A percentile compares a stretch with the other conserved stretches of the same genome.
These are phyloP conservation scores for Cucumis hystrix DNA, from an alignment of 306 rosid genomes.

Conservation along the genomic window DNA sequence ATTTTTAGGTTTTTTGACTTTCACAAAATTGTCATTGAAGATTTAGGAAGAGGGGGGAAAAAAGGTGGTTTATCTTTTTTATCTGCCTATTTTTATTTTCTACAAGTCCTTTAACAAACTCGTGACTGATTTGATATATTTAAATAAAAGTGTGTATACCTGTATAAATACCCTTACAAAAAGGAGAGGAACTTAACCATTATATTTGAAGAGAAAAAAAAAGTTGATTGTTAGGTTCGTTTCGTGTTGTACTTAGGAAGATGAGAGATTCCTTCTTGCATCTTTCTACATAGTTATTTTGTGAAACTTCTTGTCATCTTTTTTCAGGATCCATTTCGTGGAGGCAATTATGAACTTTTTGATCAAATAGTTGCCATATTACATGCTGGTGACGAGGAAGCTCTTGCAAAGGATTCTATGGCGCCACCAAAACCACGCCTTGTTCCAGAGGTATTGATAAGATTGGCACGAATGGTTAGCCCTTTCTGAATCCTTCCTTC, in stretches of 20 bases:
- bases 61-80: background rate
- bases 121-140: background rate
- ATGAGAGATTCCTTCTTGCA: background rate
- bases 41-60: background rate
- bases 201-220: background rate
- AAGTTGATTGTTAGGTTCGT: background rate
- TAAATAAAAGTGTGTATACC: background rate
- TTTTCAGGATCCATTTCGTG: slow-evolving; percentile 85
- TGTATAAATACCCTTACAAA: background rate
- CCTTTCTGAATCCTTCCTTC: slow-evolving; percentile 38
- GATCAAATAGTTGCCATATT: slow-evolving; percentile 47
- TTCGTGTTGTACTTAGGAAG: background rate
- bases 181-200: background rate
- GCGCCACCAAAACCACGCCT: slow-evolving; percentile 68
- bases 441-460: slow-evolving; percentile 72
- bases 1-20: background rate
- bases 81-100: background rate
- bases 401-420: slow-evolving; percentile 44
- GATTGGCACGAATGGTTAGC: slow-evolving; percentile 52
- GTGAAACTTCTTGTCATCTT: background rate
- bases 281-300: background rate
- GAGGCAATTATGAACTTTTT: slow-evolving; percentile 73
- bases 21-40: background rate
- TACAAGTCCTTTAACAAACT: background rate
- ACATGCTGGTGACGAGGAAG: slow-evolving; percentile 61